phyloP scores from a whole-genome alignment of 305 asterid genomes.

The Withania somnifera region DNA sequence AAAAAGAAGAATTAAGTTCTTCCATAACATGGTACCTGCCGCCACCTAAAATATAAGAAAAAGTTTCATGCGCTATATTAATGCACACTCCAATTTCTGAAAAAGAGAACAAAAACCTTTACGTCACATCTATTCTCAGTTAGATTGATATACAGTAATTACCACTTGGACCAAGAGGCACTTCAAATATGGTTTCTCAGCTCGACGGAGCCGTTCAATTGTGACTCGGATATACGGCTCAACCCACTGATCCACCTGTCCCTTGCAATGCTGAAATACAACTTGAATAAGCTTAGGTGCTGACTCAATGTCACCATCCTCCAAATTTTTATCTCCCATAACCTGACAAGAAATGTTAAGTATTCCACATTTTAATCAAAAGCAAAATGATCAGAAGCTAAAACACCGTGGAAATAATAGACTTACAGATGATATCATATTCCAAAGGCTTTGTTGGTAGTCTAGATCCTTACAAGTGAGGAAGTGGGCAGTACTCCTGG shows the following conservation, averaged over 20 bases:
- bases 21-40: neutral
- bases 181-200: conserved; percentile 65
- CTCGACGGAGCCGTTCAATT: conserved; percentile 74
- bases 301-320: conserved; percentile 91
- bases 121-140: neutral
- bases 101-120: neutral
- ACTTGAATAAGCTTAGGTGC: conserved; percentile 98
- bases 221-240: conserved; percentile 80
- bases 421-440: conserved; percentile 84
- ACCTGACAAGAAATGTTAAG: conserved; percentile 37
- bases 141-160: conserved; percentile 1
- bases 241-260: conserved; percentile 96
- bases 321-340: conserved; percentile 83
- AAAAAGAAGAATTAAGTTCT: neutral
- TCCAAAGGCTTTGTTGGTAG: conserved; percentile 99
- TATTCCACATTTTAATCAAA: neutral
- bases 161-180: conserved; percentile 95
- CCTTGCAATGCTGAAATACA: conserved; percentile 83
- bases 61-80: neutral
- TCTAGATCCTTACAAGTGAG: conserved; percentile 92
- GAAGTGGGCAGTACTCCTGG: conserved; percentile 80
- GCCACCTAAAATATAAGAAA: neutral
- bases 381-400: neutral
- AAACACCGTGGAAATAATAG: conserved; percentile 6
- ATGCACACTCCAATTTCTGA: neutral